Evolutionary conservation across 352 stramenopile genomes (phyloP).

Genomic region (Pythium coloratum): DNA sequence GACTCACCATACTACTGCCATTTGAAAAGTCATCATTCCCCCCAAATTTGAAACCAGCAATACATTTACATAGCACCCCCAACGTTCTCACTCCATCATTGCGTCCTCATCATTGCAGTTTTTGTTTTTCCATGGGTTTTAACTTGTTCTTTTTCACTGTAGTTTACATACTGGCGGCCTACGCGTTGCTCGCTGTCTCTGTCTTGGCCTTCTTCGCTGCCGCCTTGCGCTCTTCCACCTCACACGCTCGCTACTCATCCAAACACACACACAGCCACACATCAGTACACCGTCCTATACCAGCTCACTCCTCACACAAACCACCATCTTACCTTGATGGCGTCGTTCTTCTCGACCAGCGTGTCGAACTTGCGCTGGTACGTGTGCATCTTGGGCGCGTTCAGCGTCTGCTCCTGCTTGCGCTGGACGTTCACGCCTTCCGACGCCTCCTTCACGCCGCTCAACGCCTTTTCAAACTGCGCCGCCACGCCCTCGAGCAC

Average conservation of each 20-base stretch:
- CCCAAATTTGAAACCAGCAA: neutral
- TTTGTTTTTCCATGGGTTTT: too few relatives aligned
- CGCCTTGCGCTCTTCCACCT: conserved; percentile 26
- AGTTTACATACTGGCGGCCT: neutral
- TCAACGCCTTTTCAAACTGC: conserved; percentile 47
- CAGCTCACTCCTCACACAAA: neutral
- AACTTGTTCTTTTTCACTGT: neutral
- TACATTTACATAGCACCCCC: neutral
- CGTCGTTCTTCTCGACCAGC: conserved; percentile 63
- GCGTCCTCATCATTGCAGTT: too few relatives aligned
- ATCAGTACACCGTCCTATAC: neutral
- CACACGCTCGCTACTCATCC: conserved; percentile 31
- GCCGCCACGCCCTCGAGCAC: conserved; percentile 68
- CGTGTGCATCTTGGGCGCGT: conserved; percentile 54
- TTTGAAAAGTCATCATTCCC: too few relatives aligned
- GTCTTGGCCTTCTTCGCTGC: conserved; percentile 41
- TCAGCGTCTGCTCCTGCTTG: conserved; percentile 71
- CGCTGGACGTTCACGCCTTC: conserved; percentile 62
- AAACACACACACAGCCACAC: neutral
- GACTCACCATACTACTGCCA: too few relatives aligned
- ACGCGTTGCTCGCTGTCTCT: conserved; percentile 6
- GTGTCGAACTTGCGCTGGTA: conserved; percentile 61
- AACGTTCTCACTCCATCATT: too few relatives aligned
- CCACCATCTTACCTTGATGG: conserved; percentile 44
- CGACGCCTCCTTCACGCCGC: conserved; percentile 34